Evolutionary conservation across 352 stramenopile species (phyloP), one percentile per base, ranked within the genome.

Genomic region (Phytopythium vexans): DNA sequence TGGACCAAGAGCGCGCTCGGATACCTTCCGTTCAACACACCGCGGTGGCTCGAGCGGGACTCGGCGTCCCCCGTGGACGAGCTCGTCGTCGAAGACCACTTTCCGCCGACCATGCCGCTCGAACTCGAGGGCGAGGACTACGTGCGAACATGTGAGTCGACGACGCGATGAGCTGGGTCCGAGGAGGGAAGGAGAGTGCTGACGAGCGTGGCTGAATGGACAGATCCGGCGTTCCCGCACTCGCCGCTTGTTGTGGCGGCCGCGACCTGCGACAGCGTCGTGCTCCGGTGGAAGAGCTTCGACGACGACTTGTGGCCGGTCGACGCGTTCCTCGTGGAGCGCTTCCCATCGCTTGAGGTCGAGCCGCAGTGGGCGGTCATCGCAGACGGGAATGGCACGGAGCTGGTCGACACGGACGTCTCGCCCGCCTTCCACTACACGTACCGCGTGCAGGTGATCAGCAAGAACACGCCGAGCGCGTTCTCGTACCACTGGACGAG

Each of bases 281-380:
- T 75, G 33, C 42, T 85, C 14, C 60, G 70, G 0, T 85, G 74
- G 74, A 64, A 70, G 33, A 77, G 58, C 39, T 77, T 82, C 33
- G 61, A 77, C 36, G 73, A 71, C 57, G 37, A 52, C 0, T 33
- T 60, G 48, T 82, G 74, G 71, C 74, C 74, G 12, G 60, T 82
- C 0, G 56, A 80, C 27, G 58, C 59, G 37, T 82, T 76, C 42
- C 48, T 85, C 3, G 43, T 85, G 3, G 56, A 85, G 60, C 58
- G 74, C 35, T 85, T 76, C 41, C 71, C 74, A 37, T 52, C 68
- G 37, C 43, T 34, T 37, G 38, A 71, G 1, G 52, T 71, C 41
- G 51, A 61, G 21, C 48, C 61, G 44, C 59, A 67, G 47, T 85
- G 74, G 74, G 57, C 44, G 6, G 77, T 70, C 12, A 41, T 85